A percentile compares a stretch with the other conserved stretches of the same genome.
Evolutionary conservation across 257 asterid genomes (phyloP).

Genomic region (Marsdenia floribunda): DNA sequence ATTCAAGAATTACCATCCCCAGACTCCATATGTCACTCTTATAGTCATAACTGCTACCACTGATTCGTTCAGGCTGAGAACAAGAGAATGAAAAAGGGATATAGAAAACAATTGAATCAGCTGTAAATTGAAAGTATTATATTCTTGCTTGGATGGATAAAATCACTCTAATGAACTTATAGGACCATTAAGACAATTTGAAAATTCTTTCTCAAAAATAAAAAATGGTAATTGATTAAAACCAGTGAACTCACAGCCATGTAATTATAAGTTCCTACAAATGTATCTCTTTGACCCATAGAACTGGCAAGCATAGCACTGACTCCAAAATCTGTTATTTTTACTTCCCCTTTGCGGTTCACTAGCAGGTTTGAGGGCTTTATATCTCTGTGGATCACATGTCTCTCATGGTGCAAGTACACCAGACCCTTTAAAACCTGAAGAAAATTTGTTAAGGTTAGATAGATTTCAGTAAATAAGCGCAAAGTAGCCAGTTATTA

Average conservation of each 20-base stretch:
- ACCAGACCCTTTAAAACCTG: constrained; percentile 94
- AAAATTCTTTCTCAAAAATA: background rate
- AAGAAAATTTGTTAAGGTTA: background rate
- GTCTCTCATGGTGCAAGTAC: constrained; percentile 81
- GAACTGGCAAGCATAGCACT: constrained; percentile 95
- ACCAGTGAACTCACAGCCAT: constrained; percentile 70
- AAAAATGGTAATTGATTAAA: background rate
- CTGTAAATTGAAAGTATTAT: background rate
- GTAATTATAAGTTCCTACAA: constrained; percentile 94
- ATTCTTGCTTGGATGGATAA: background rate
- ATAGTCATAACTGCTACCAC: constrained; percentile 80
- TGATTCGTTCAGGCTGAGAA: constrained; percentile 90
- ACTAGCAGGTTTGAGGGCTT: constrained; percentile 76
- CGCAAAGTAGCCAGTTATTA: background rate
- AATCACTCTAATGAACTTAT: background rate
- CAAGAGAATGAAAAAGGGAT: constrained; percentile 1
- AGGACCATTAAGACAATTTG: background rate
- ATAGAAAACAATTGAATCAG: background rate
- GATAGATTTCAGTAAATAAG: background rate
- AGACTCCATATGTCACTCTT: constrained; percentile 61
- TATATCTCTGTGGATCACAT: constrained; percentile 91
- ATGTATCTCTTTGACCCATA: constrained; percentile 91
- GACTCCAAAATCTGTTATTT: constrained; percentile 96
- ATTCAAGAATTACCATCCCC: constrained; percentile 92
- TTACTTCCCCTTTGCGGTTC: constrained; percentile 90